Conservation (phyloP, 352 stramenopile species). For the Globisporangium acanthophoron region DNA sequence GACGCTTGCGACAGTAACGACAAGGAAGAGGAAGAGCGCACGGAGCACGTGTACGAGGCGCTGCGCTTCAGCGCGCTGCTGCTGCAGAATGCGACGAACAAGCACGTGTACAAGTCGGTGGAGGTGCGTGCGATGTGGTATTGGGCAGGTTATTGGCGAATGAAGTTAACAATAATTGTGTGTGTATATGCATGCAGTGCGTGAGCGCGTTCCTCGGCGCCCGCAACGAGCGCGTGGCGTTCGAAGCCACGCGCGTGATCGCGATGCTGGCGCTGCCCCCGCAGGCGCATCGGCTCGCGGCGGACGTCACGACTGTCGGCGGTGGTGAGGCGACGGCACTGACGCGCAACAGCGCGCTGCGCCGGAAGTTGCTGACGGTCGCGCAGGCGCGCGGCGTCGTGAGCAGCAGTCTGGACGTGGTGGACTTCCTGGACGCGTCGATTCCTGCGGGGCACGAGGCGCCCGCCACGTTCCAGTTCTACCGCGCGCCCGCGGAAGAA, state of each 20-base stretch:
- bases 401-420: constrained; percentile 54
- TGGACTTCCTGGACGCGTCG: constrained; percentile 38
- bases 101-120: constrained; percentile 60
- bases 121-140: constrained; percentile 23
- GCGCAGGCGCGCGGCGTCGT: constrained; percentile 36
- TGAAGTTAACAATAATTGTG: neutral
- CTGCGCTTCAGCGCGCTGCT: constrained; percentile 71
- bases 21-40: constrained; percentile 29
- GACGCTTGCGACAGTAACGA: constrained; percentile 15
- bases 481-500: constrained; percentile 12
- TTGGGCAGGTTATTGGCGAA: neutral
- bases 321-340: constrained; percentile 15
- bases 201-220: constrained; percentile 42
- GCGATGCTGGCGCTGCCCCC: constrained; percentile 68
- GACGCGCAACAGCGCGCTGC: constrained; percentile 32
- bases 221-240: constrained; percentile 58
- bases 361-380: constrained; percentile 47
- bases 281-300: constrained; percentile 60
- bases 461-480: constrained; percentile 62
- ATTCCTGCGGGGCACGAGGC: neutral
- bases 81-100: constrained; percentile 78
- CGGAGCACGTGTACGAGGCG: constrained; percentile 58
- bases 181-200: constrained; percentile 14
- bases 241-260: constrained; percentile 64
- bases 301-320: constrained; percentile 41